Evolutionary conservation across 2,329 filamentous ascomycete genomes (phyloP).

Genomic region (Aspergillus vadensis): DNA sequence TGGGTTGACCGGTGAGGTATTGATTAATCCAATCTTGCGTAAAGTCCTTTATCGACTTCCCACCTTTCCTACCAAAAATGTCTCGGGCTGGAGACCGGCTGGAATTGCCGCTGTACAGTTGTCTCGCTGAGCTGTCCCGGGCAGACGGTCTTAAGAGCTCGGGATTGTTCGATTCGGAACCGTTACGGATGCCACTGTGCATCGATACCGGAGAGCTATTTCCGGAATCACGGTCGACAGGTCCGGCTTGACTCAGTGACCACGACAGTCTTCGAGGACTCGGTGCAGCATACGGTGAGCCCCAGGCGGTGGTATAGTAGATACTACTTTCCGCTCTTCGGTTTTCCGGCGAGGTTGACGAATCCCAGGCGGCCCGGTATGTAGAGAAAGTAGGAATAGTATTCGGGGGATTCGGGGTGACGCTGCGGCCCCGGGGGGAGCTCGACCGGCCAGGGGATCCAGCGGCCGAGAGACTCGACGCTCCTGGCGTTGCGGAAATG

Average conservation of each 20-base stretch:
- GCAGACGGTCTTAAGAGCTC: slow-evolving; percentile 34
- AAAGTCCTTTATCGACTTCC: slow-evolving; percentile 55
- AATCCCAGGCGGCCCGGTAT: slow-evolving; percentile 37
- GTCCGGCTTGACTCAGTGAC: slow-evolving; percentile 48
- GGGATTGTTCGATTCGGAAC: slow-evolving; percentile 28
- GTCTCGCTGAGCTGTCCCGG: slow-evolving; percentile 27
- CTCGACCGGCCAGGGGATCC: slow-evolving; percentile 36
- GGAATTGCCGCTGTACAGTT: slow-evolving; percentile 28
- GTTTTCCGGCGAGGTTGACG: slow-evolving; percentile 44
- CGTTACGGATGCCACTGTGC: slow-evolving; percentile 25
- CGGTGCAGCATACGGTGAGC: slow-evolving; percentile 78
- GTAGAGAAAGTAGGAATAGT: slow-evolving; percentile 36
- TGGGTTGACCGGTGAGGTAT: slow-evolving; percentile 71
- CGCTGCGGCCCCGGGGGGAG: slow-evolving; percentile 28
- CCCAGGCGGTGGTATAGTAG: slow-evolving; percentile 81
- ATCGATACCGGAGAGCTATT: slow-evolving; percentile 40
- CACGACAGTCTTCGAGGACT: slow-evolving; percentile 49
- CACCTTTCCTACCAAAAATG: slow-evolving; percentile 28
- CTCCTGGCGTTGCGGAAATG: slow-evolving; percentile 39
- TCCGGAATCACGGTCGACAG: slow-evolving; percentile 41
- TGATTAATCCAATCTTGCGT: slow-evolving; percentile 86
- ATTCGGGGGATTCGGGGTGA: slow-evolving; percentile 31
- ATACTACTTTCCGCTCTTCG: slow-evolving; percentile 51
- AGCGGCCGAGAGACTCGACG: slow-evolving; percentile 39
- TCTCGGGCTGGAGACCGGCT: slow-evolving; percentile 30